A percentile compares a stretch with the other conserved stretches of the same genome.
Evolutionary conservation across 2,329 filamentous ascomycete genomes (phyloP).

Genomic region (Aquanectria penicillioides): DNA sequence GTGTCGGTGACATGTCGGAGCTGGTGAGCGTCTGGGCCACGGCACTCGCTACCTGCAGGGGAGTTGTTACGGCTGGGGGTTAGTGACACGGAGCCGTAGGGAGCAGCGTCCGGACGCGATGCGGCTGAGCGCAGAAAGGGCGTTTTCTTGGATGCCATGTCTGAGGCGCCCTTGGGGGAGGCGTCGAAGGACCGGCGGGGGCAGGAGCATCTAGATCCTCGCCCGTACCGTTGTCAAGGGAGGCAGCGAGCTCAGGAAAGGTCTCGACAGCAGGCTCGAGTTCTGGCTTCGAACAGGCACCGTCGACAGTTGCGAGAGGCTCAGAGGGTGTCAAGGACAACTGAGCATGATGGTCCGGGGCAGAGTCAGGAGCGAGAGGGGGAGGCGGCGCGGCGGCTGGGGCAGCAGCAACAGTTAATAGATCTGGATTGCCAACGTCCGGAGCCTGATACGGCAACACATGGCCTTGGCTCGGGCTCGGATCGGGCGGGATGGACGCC

Average conservation of each 20-base stretch:
- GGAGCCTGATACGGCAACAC: slow-evolving; percentile 37
- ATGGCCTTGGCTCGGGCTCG: slow-evolving; percentile 38
- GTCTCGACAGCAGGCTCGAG: slow-evolving; percentile 8
- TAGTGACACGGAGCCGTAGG: slow-evolving; percentile 52
- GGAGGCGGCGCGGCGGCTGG: slow-evolving; percentile 21
- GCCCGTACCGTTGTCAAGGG: slow-evolving; percentile 19
- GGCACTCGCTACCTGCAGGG: slow-evolving; percentile 47
- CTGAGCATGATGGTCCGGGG: slow-evolving; percentile 26
- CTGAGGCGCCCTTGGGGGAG: slow-evolving; percentile 30
- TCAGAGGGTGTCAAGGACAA: slow-evolving; percentile 18
- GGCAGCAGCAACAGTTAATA: slow-evolving; percentile 35
- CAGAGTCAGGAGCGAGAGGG: slow-evolving; percentile 15
- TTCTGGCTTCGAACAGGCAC: slow-evolving; percentile 7
- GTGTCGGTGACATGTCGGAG: slow-evolving; percentile 48
- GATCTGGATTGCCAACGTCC: slow-evolving; percentile 37
- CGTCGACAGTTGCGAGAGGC: slow-evolving; percentile 16
- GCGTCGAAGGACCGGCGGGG: slow-evolving; percentile 26
- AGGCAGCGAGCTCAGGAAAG: not conserved
- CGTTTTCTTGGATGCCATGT: slow-evolving; percentile 50
- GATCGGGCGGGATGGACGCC: slow-evolving; percentile 29
- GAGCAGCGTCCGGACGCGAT: slow-evolving; percentile 43
- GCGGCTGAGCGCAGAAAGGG: slow-evolving; percentile 48
- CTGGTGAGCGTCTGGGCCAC: slow-evolving; percentile 44
- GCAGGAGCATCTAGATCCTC: slow-evolving; percentile 43
- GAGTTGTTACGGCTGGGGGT: slow-evolving; percentile 49